A percentile compares a stretch with the other conserved stretches of the same genome.
Conservation (phyloP, 176 grass and related monocot species). For the Neostapfia colusana region DNA sequence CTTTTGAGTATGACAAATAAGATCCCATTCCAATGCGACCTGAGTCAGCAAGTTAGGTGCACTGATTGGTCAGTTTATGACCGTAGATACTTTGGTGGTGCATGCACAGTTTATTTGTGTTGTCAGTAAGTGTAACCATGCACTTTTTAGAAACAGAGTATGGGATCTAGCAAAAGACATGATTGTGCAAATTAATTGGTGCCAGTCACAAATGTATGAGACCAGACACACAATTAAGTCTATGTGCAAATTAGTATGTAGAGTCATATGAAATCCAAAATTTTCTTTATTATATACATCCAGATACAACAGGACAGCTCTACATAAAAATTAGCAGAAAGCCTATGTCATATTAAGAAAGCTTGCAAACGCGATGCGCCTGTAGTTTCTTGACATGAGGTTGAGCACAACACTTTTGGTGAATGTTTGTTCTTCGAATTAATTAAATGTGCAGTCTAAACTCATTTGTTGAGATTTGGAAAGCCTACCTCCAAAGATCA, state of each 20-base stretch:
- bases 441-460: too few relatives aligned
- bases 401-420: too few relatives aligned
- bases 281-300: background rate
- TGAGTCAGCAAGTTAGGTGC: conserved; percentile 38
- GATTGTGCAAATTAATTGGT: background rate
- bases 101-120: conserved; percentile 13
- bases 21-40: conserved; percentile 29
- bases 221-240: background rate
- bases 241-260: background rate
- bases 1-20: conserved; percentile 9
- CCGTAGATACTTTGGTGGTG: too few relatives aligned
- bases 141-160: background rate
- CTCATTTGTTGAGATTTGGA: too few relatives aligned
- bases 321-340: background rate
- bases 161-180: background rate
- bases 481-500: background rate
- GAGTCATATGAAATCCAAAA: background rate
- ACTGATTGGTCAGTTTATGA: conserved; percentile 2
- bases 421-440: too few relatives aligned
- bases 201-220: conserved; percentile 9
- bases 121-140: background rate
- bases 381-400: too few relatives aligned
- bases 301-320: background rate
- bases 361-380: too few relatives aligned
- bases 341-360: background rate